phyloP scores from a whole-genome alignment of 2,329 filamentous ascomycete genomes.

The Chaetoscypha palmicola region DNA sequence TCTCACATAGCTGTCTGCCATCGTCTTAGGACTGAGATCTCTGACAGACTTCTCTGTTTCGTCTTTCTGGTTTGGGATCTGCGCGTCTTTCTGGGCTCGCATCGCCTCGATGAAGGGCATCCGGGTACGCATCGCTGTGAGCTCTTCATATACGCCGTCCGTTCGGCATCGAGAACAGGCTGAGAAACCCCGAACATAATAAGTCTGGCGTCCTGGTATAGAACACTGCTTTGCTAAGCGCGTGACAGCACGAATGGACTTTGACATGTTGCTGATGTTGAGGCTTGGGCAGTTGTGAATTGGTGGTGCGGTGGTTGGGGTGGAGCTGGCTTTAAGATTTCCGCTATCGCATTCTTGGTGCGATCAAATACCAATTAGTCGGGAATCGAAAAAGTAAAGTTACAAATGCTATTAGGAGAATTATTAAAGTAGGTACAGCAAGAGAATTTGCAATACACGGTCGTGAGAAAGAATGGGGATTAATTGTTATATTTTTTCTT shows the following conservation, averaged over 20 bases:
- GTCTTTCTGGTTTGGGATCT: neutral
- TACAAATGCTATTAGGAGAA: too few relatives aligned
- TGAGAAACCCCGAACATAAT: conserved; percentile 17
- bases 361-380: too few relatives aligned
- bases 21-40: conserved; percentile 54
- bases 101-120: conserved; percentile 65
- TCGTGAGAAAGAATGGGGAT: too few relatives aligned
- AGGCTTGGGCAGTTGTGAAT: neutral
- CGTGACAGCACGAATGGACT: conserved; percentile 1
- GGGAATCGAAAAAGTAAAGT: too few relatives aligned
- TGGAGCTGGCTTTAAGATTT: neutral
- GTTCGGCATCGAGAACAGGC: conserved; percentile 15
- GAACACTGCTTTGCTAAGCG: conserved; percentile 1
- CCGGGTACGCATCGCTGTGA: conserved; percentile 52
- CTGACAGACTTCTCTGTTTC: conserved; percentile 33
- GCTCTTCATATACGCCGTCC: conserved; percentile 53
- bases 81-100: conserved; percentile 39
- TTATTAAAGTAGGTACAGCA: too few relatives aligned
- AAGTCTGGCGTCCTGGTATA: neutral
- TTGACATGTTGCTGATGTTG: conserved; percentile 12
- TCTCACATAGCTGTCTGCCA: conserved; percentile 59
- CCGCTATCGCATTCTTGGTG: neutral
- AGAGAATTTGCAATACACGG: too few relatives aligned
- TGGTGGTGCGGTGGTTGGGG: neutral
- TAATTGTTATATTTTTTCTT: too few relatives aligned